phyloP scores from a whole-genome alignment of 225 moss, liverwort and hornwort species.

The Polytrichum formosum region DNA sequence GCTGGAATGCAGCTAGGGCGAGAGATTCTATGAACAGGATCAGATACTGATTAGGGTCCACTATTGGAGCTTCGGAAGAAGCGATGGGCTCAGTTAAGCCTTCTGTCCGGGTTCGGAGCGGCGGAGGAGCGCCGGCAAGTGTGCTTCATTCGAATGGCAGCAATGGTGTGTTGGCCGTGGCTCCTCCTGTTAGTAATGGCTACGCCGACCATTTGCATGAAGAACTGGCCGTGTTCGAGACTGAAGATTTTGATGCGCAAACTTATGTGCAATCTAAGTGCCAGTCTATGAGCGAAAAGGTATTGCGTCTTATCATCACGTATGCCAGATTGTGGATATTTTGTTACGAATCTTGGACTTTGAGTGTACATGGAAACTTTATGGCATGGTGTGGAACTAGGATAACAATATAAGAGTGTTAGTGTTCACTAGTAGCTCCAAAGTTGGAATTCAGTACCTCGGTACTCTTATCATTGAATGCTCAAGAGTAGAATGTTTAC shows the following conservation, averaged over 20 bases:
- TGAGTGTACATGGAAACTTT: too few species aligned
- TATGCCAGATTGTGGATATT: conserved; percentile 1
- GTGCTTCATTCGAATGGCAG: conserved; percentile 28
- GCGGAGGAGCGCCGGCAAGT: conserved; percentile 29
- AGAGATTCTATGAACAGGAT: background rate
- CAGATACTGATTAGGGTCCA: background rate
- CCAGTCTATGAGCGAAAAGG: conserved; percentile 97
- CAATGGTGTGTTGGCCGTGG: conserved; percentile 36
- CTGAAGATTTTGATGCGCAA: conserved; percentile 73
- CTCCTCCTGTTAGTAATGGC: conserved; percentile 43
- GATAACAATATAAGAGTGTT: too few species aligned
- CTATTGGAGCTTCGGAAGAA: conserved; percentile 17
- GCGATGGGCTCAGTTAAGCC: conserved; percentile 70
- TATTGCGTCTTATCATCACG: conserved; percentile 11
- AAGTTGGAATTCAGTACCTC: too few species aligned
- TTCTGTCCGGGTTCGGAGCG: conserved; percentile 53
- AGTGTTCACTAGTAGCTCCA: too few species aligned
- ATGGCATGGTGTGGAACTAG: too few species aligned
- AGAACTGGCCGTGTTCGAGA: conserved; percentile 85
- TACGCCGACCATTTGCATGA: conserved; percentile 60
- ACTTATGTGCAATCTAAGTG: conserved; percentile 79
- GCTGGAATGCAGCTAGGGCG: conserved; percentile 8
- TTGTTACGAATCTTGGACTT: too few species aligned
- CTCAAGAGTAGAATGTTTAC: too few species aligned
- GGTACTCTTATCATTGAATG: too few species aligned